Evolutionary conservation across 148 eudicot genomes (phyloP), one percentile per base, ranked within the genome.

Genomic region (Arbutus unedo): DNA sequence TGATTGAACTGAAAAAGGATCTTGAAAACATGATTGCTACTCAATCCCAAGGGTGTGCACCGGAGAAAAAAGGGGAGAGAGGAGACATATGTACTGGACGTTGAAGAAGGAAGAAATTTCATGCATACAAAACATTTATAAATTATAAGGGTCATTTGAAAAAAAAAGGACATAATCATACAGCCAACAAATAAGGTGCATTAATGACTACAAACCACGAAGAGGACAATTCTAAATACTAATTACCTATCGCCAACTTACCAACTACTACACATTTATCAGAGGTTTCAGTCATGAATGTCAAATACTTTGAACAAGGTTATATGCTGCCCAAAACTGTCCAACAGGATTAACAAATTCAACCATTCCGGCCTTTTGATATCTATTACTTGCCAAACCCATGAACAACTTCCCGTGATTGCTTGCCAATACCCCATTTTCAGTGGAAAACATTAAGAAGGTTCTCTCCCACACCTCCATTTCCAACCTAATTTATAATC

Each of bases 291-390:
- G 64, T 59, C 23, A 59, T 18, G 62, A 16, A 57, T 21, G 19
- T 57, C 62, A 57, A 31, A 31, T 31, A 31, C 38, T 31, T 31
- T 31, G 38, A 31, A 83, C 74, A 68, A 84, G 86, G 53, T 87
- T 90, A 86, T 67, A 76, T 74, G 85, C 74, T 50, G 55, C 80
- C 89, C 11, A 51, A 51, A 7, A 51, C 7, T 7, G 7, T 51
- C 54, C 54, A 51, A 51, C 11, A 7, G 54, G 54, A 51, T 31
- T 31, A 31, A 31, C 38, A 31, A 31, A 31, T 31, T 31, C 8
- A 51, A 51, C 54, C 54, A 51, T 51, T 9, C 54, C 54, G 7
- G 54, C 88, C 84, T 81, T 86, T 81, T n/a, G n/a, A n/a, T n/a
- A n/a, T n/a, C n/a, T n/a, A n/a, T n/a, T n/a, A n/a, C n/a, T n/a